Base-by-base conservation (phyloP, 2,329 filamentous ascomycete species). In the Juglanconis oblonga region DNA sequence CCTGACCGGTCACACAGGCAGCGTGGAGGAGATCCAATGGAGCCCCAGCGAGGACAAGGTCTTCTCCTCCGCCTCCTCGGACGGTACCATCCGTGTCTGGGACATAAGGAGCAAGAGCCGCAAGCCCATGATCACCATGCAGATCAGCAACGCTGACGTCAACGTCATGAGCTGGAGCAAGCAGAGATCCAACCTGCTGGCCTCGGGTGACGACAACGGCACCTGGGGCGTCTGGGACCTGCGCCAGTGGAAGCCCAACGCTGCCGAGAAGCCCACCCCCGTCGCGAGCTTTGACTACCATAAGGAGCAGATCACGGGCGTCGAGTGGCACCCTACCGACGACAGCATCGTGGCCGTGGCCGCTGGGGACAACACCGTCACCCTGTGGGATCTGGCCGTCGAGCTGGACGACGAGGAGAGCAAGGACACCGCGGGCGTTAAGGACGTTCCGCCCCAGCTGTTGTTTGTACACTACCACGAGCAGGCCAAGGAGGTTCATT, bases 391-490 rank as follows among this genome's bases (percentile, higher is more conserved):
- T 84, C 76, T 99, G 72, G 92, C 93, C 0, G 95, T 98, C 59
- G 95, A 99, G 80, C 74, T 98, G 63, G 95, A 99, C 68, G 95
- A 98, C 71, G 95, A 99, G 76, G 95, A 98, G 81, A 96, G 89
- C 77, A 91, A 87, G 72, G 91, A 96, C 70, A 93, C 90, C 4
- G 92, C 89, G 0, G 92, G 91, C 56, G 87, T 94, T 45, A 87
- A 91, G 70, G 94, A 97, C 64, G 92, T 98, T 64, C 95, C 95
- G 61, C 92, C 95, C 4, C 95, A 99, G 76, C 77, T 99, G 68
- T 79, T 99, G 65, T 99, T 99, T 74, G 92, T 97, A 70, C 95
- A 99, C 77, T 97, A 96, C 73, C 92, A 96, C 79, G 90, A 96
- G 69, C 88, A 91, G 68, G 92, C 92, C 59, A 98, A 97, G 84